These are phyloP conservation scores for Moesziomyces sp. DNA, from an alignment of 1,284 basidiomycete species.

Conservation along the genomic window DNA sequence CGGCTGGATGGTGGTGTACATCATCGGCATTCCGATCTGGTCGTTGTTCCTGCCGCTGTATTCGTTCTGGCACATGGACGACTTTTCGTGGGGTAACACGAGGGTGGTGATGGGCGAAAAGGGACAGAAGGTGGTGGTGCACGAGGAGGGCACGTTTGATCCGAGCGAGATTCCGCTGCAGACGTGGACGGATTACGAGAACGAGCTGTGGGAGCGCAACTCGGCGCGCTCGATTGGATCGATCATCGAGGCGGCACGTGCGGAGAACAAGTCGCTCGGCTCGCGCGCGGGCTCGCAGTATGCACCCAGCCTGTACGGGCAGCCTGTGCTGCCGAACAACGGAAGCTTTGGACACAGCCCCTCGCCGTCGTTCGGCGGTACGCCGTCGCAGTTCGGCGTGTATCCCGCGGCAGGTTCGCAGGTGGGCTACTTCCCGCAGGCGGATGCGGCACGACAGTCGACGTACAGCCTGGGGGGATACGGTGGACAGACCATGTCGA, in stretches of 20 bases:
- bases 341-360: conserved; percentile 54
- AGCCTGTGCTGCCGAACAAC: conserved; percentile 37
- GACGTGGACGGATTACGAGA: conserved; percentile 86
- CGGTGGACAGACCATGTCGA: conserved; percentile 55
- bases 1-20: conserved; percentile 63
- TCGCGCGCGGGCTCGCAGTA: conserved; percentile 56
- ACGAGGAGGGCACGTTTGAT: conserved; percentile 95
- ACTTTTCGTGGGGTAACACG: conserved; percentile 93
- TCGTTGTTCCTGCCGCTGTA: conserved; percentile 93
- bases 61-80: conserved; percentile 99
- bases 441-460: conserved; percentile 46
- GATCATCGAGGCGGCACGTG: conserved; percentile 54
- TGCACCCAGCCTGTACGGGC: conserved; percentile 52
- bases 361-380: conserved; percentile 48
- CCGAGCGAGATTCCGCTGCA: conserved; percentile 95
- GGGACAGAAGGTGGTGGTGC: conserved; percentile 84
- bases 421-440: conserved; percentile 43
- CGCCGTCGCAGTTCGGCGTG: conserved; percentile 42
- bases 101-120: conserved; percentile 92
- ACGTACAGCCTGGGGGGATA: conserved; percentile 51
- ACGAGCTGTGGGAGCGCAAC: conserved; percentile 56
- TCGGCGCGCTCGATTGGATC: conserved; percentile 55
- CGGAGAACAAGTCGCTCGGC: conserved; percentile 50
- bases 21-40: conserved; percentile 85
- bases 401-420: conserved; percentile 35